phyloP scores from a whole-genome alignment of 1,284 basidiomycete species.

The Rhodotorula sp. region DNA sequence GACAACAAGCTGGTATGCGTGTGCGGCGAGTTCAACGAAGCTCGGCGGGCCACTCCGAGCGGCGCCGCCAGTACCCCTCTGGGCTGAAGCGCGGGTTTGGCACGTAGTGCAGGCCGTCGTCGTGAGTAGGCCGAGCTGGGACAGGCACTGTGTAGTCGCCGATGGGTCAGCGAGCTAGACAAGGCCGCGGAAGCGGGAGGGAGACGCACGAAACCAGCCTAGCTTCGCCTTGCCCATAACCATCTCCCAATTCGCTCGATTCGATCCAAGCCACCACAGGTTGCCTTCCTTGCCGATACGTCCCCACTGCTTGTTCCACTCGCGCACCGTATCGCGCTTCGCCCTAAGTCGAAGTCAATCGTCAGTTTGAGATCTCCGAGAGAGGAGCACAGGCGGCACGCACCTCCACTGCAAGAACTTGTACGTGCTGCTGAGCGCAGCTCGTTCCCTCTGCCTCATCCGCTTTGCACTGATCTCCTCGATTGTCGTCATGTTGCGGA shows the following conservation, averaged over 20 bases:
- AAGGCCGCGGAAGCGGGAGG: background rate
- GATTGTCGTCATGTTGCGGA: slow-evolving; percentile 70
- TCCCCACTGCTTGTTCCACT: slow-evolving; percentile 78
- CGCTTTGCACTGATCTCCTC: slow-evolving; percentile 62
- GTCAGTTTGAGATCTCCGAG: too few species aligned
- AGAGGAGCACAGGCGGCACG: slow-evolving; percentile 9
- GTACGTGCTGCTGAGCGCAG: slow-evolving; percentile 50
- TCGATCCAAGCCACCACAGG: slow-evolving; percentile 75
- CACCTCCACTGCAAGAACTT: slow-evolving; percentile 28
- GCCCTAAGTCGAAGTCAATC: too few species aligned
- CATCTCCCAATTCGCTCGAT: slow-evolving; percentile 63
- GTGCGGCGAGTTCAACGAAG: slow-evolving; percentile 44
- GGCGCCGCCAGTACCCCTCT: slow-evolving; percentile 63
- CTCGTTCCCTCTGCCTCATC: slow-evolving; percentile 63
- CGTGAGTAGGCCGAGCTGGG: slow-evolving; percentile 52
- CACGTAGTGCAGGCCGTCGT: slow-evolving; percentile 64
- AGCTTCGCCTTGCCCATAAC: slow-evolving; percentile 66
- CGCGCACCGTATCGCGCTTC: slow-evolving; percentile 48
- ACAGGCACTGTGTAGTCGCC: slow-evolving; percentile 65
- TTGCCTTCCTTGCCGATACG: slow-evolving; percentile 68
- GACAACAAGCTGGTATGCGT: background rate
- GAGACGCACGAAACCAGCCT: slow-evolving; percentile 59
- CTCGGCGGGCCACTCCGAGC: slow-evolving; percentile 67
- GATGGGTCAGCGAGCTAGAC: background rate
- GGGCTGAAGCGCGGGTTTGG: slow-evolving; percentile 70